These are phyloP conservation scores for Fusarium nygamai DNA, from an alignment of 2,329 filamentous ascomycete genomes.

Conservation along the genomic window DNA sequence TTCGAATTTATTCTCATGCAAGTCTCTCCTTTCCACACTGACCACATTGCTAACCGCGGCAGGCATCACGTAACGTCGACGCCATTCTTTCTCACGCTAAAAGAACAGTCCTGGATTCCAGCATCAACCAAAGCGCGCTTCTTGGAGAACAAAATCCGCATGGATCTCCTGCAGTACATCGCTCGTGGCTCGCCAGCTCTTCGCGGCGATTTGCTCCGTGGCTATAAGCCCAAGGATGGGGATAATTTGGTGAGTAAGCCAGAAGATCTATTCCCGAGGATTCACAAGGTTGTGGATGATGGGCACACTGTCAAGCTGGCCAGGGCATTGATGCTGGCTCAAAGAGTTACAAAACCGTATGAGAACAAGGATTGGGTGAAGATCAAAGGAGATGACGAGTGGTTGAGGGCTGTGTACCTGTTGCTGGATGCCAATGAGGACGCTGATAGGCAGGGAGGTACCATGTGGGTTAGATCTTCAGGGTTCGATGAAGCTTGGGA, in stretches of 20 bases:
- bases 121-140: slow-evolving; percentile 71
- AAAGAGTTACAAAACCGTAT: slow-evolving; percentile 60
- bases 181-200: slow-evolving; percentile 72
- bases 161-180: slow-evolving; percentile 79
- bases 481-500: slow-evolving; percentile 76
- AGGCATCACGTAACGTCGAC: slow-evolving; percentile 80
- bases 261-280: slow-evolving; percentile 58
- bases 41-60: slow-evolving; percentile 9
- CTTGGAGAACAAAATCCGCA: slow-evolving; percentile 83
- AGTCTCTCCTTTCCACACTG: slow-evolving; percentile 33
- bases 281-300: slow-evolving; percentile 71
- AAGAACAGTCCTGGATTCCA: slow-evolving; percentile 69
- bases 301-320: slow-evolving; percentile 83
- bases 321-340: slow-evolving; percentile 73
- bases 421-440: slow-evolving; percentile 70
- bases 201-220: slow-evolving; percentile 64
- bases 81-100: slow-evolving; percentile 79
- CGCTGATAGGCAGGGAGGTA: slow-evolving; percentile 45
- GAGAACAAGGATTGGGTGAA: slow-evolving; percentile 58
- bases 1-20: slow-evolving; percentile 82
- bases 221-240: slow-evolving; percentile 64
- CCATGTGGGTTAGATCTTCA: slow-evolving; percentile 68
- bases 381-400: slow-evolving; percentile 66
- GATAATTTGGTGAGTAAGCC: slow-evolving; percentile 57
- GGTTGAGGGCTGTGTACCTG: slow-evolving; percentile 69